Conservation (phyloP, 805 yeast species). For the Spathaspora hagerdaliae region DNA sequence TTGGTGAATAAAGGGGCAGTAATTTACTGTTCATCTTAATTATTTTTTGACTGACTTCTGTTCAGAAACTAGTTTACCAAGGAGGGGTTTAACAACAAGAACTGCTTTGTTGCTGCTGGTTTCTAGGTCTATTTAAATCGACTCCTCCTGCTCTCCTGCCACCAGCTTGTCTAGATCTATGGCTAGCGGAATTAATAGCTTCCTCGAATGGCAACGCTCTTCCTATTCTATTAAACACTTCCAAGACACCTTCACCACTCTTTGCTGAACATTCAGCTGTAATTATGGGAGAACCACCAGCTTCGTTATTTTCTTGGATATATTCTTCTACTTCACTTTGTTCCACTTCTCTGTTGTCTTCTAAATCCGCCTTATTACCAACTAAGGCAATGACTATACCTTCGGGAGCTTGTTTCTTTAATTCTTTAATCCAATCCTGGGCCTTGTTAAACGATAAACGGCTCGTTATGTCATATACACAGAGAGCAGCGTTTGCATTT, state of each 20-base stretch:
- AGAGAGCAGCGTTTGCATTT: slow-evolving; percentile 65
- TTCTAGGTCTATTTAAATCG: slow-evolving; percentile 29
- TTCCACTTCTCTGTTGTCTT: slow-evolving; percentile 41
- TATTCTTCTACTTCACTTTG: slow-evolving; percentile 47
- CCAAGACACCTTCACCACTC: slow-evolving; percentile 41
- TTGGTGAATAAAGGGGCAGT: no score
- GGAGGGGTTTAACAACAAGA: slow-evolving; percentile 21
- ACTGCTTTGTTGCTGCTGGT: slow-evolving; percentile 17
- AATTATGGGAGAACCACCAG: slow-evolving; percentile 30
- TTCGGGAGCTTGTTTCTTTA: slow-evolving; percentile 74
- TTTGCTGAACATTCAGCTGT: slow-evolving; percentile 43
- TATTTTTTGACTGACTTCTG: no score
- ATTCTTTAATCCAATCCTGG: slow-evolving; percentile 72
- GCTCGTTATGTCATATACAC: slow-evolving; percentile 73
- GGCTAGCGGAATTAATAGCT: slow-evolving; percentile 18
- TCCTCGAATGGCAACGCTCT: slow-evolving; percentile 41
- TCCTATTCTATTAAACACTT: slow-evolving; percentile 36
- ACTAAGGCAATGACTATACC: slow-evolving; percentile 75
- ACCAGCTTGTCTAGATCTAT: slow-evolving; percentile 20
- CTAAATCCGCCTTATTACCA: slow-evolving; percentile 74
- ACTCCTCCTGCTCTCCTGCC: slow-evolving; percentile 30
- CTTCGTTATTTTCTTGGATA: slow-evolving; percentile 26
- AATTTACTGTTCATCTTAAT: no score
- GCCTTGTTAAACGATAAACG: slow-evolving; percentile 66
- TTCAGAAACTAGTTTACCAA: no score